Conservation (phyloP, 345 rosid genomes). For the Psidium guajava region DNA sequence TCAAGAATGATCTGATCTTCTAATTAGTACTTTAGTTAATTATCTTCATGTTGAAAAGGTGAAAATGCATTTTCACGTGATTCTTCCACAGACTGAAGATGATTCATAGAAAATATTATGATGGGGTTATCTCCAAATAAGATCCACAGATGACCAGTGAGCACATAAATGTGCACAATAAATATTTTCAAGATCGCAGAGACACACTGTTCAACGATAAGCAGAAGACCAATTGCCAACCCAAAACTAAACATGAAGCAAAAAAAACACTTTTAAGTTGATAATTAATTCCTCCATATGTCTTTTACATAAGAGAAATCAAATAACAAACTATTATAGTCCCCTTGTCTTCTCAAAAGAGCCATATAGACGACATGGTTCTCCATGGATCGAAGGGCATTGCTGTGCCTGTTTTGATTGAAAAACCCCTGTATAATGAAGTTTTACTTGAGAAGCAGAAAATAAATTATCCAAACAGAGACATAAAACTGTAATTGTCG, state of each 20-base stretch:
- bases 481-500: not conserved
- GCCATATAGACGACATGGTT: not conserved
- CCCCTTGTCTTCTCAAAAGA: not conserved
- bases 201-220: not conserved
- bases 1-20: not conserved
- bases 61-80: not conserved
- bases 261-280: not conserved
- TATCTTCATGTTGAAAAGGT: not conserved
- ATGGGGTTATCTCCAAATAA: not conserved
- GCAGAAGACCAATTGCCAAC: not conserved
- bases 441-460: not conserved
- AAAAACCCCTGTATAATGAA: not conserved
- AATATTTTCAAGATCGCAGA: not conserved
- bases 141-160: not conserved
- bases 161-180: not conserved
- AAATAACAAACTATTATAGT: not conserved
- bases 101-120: not conserved
- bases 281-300: not conserved
- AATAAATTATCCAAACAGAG: no score
- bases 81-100: not conserved
- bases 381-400: not conserved
- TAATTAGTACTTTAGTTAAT: not conserved
- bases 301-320: not conserved
- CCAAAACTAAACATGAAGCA: not conserved
- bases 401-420: not conserved